Evolutionary conservation across 2,329 filamentous ascomycete species (phyloP), one percentile per base, ranked within the genome.

Genomic region (Colletotrichum trifolii): DNA sequence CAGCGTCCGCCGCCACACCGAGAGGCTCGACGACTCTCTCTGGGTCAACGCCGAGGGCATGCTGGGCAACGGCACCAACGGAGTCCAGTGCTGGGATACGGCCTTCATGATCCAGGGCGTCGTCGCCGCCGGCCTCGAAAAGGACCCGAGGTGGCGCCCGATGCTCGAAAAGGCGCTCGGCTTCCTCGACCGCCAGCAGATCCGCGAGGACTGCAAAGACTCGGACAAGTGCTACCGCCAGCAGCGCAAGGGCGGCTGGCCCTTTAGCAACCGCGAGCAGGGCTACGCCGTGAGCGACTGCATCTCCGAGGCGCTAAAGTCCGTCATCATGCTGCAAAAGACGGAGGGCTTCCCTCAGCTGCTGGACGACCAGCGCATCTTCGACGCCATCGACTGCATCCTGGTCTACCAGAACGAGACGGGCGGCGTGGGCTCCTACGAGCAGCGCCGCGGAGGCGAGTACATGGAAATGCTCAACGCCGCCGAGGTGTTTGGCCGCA

Each of bases 41-140:
- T 99, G 96, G 94, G 84, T 99, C 54, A 97, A 96, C 68, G 77
- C 89, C 39, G 94, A 97, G 74, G 96, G 96, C 6, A 93, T 99
- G 92, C 84, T 98, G 52, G 91, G 91, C 78, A 97, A 97, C 71
- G 96, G 96, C 42, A 99, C 96, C 8, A 98, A 99, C 71, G 96
- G 96, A n/a, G 94, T 98, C 2, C 96, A 99, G 77, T 91, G 89
- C 69, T 99, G 96, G 96, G 96, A 99, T 74, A 99, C 96, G 0
- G 87, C 94, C 0, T 98, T 98, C 74, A 81, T 91, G 15, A 93
- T 97, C 39, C 94, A 97, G 76, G 90, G 92, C 1, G 87, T 92
- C 6, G 86, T 93, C 56, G 92, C 93, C 53, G 89, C 92, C 7
- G 93, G 92, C 0, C 85, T 97, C 34, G 89, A 91, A n/a, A 81